Evolutionary conservation across 352 stramenopile genomes (phyloP).

Genomic region (Globisporangium lucens): DNA sequence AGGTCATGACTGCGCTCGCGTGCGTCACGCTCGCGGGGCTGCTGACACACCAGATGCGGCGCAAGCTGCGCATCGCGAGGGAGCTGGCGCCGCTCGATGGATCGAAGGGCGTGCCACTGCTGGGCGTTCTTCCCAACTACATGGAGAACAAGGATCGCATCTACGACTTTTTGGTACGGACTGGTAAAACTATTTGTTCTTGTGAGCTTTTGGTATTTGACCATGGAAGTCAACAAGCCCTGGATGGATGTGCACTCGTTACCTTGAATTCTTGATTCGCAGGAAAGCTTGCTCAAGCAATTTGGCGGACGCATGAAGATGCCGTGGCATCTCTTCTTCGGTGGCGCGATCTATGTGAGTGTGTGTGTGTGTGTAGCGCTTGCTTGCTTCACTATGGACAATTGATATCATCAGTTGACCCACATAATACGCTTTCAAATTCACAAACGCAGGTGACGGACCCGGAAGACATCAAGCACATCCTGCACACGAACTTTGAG

Average conservation of each 20-base stretch:
- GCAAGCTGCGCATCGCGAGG: conserved; percentile 49
- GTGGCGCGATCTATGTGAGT: conserved; percentile 51
- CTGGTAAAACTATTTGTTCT: neutral
- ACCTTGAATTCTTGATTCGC: neutral
- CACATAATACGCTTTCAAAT: neutral
- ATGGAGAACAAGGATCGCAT: conserved; percentile 46
- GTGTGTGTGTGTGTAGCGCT: neutral
- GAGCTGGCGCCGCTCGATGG: conserved; percentile 36
- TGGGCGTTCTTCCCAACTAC: conserved; percentile 52
- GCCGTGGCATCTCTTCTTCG: conserved; percentile 63
- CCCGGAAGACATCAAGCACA: conserved; percentile 54
- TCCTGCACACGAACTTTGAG: conserved; percentile 53
- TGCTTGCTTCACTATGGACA: neutral
- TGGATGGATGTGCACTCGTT: neutral
- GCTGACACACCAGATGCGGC: conserved; percentile 10
- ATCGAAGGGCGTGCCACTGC: conserved; percentile 33
- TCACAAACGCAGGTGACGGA: conserved; percentile 30
- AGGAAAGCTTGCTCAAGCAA: conserved; percentile 39
- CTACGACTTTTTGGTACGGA: conserved; percentile 45
- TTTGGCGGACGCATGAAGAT: conserved; percentile 56
- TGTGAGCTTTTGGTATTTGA: neutral
- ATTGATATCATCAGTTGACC: too few relatives aligned
- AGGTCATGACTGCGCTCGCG: neutral
- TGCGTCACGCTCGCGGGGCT: conserved; percentile 4
- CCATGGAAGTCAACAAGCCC: neutral